phyloP scores from a whole-genome alignment of 2,329 filamentous ascomycete species.

The Cytospora piceae region DNA sequence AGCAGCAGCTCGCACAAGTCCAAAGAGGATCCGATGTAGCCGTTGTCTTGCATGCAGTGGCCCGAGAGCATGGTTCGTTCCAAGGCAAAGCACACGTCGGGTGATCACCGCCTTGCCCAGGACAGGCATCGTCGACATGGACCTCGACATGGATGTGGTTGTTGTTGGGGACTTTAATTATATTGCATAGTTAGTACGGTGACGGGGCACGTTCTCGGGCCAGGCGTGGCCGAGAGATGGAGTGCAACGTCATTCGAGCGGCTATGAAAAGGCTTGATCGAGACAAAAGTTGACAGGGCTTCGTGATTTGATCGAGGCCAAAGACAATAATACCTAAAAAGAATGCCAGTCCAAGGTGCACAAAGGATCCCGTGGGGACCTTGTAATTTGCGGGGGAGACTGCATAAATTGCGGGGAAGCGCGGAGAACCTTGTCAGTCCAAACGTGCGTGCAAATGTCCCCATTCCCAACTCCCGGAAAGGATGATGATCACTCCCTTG shows the following conservation, averaged over 20 bases:
- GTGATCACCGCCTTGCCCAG: background rate
- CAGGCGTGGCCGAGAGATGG: background rate
- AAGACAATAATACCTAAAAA: background rate
- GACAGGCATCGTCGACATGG: background rate
- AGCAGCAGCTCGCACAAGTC: background rate
- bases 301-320: background rate
- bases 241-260: background rate
- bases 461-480: background rate
- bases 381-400: background rate
- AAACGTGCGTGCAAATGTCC: background rate
- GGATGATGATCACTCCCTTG: background rate
- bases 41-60: background rate
- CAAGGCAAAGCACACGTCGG: background rate
- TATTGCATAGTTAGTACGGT: background rate
- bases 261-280: background rate
- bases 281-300: background rate
- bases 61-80: background rate
- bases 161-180: background rate
- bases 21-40: background rate
- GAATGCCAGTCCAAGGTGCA: background rate
- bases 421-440: conserved; percentile 1
- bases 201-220: background rate
- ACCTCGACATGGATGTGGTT: background rate
- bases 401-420: background rate
- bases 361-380: background rate